Evolutionary conservation across 148 eudicot genomes (phyloP), one percentile per base, ranked within the genome.

Genomic region (Selenicereus undatus): DNA sequence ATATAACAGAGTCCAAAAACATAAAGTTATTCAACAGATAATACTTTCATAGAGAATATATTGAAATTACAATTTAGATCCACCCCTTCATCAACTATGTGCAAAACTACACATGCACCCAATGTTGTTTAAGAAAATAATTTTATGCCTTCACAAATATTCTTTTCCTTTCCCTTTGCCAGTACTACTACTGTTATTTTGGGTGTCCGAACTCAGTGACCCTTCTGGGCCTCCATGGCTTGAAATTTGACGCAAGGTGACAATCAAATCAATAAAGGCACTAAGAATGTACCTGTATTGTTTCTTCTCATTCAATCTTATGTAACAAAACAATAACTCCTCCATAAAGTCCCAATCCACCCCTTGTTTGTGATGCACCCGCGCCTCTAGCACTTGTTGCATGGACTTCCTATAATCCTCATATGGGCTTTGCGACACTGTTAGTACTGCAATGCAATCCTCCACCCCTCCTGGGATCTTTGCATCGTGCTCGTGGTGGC

Each of bases 261-360:
- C 88, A 24, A 92, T 54, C 30, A 91, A 74, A 73, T 91, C 97
- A 20, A 89, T 92, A 32, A 90, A 94, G 20, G 93, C 95, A 73
- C 92, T 82, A 11, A 92, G 77, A 79, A 94, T 88, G 52, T 81
- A 88, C 86, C 82, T 85, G 29, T 87, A 81, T 0, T 86, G 91
- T 81, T 86, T 90, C 84, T 88, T 89, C 78, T 91, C 89, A 79
- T 94, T 92, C 90, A 94, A 66, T 72, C 90, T 85, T 81, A 94
- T 65, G 82, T 87, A 92, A 80, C 90, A 84, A 80, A 89, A 89
- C 82, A 94, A 60, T 22, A 94, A 82, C 78, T 91, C 95, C 74
- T 92, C 93, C 91, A 92, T 82, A 56, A 91, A 94, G 8, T 89
- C 93, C 97, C 94, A 92, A 79, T 94, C 91, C 29, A 92, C 90